Evolutionary conservation across 768 basidiomycete species (phyloP).

Genomic region (Suillus hirtellus): DNA sequence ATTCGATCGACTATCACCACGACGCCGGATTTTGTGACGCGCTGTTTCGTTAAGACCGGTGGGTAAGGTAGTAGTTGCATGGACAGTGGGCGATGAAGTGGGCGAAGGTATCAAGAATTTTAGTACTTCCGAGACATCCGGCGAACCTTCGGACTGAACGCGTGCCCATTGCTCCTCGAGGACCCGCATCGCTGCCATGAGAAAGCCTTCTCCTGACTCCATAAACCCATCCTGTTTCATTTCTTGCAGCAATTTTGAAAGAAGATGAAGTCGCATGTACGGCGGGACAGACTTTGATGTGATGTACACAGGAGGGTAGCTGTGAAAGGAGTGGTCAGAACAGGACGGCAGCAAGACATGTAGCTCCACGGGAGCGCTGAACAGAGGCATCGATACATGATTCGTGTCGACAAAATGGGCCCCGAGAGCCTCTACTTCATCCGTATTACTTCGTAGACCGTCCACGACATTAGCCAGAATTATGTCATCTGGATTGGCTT

Average conservation of each 20-base stretch:
- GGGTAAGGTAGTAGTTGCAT: slow-evolving; percentile 19
- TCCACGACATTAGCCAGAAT: slow-evolving; percentile 14
- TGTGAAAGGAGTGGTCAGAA: slow-evolving; percentile 45
- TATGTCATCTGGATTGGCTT: slow-evolving; percentile 36
- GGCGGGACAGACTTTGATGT: slow-evolving; percentile 68
- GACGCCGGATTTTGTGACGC: slow-evolving; percentile 8
- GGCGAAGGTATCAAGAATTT: slow-evolving; percentile 51
- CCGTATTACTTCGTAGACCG: slow-evolving; percentile 23
- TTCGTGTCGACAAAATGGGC: slow-evolving; percentile 46
- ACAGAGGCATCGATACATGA: slow-evolving; percentile 62
- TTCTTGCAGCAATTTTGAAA: slow-evolving; percentile 59
- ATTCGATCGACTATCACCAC: slow-evolving; percentile 46
- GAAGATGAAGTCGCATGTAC: slow-evolving; percentile 83
- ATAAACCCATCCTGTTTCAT: slow-evolving; percentile 56
- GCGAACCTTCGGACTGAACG: slow-evolving; percentile 70
- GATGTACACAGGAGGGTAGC: slow-evolving; percentile 72
- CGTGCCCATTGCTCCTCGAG: slow-evolving; percentile 71
- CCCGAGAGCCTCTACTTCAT: slow-evolving; percentile 57
- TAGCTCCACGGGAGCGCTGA: slow-evolving; percentile 62
- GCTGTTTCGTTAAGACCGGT: slow-evolving; percentile 17
- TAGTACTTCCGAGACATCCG: slow-evolving; percentile 70
- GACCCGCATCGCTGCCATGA: slow-evolving; percentile 67
- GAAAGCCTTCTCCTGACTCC: slow-evolving; percentile 70
- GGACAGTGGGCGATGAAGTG: background rate
- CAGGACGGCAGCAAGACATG: slow-evolving; percentile 60